Evolutionary conservation across 228 moss, liverwort and hornwort genomes (phyloP), one percentile per base, ranked within the genome.

Genomic region (Sphagnum magellanicum): DNA sequence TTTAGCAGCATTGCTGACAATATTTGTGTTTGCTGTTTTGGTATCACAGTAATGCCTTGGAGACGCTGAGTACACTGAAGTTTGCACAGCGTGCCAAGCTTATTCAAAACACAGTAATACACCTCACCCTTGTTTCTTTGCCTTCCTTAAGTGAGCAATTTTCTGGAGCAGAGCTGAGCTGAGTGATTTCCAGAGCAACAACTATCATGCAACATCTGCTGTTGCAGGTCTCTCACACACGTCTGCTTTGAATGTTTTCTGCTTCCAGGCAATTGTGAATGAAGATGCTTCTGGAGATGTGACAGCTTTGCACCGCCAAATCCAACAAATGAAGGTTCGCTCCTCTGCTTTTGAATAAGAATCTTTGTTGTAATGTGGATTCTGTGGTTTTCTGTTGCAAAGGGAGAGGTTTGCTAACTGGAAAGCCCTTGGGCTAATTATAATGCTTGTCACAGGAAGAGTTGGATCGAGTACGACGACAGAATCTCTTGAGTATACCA

Each of bases 81-180:
- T 86, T 86, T 67, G 86, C 86, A 8, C 86, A 86, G 51, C 79
- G 86, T n/a, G 86, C 86, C 6, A 86, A 86, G 48, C 80, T 81
- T 46, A 86, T 86, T 5, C 86, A 79, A 53, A 86, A 86, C 14
- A 86, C 80, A 65, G 86, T 86, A 70, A 66, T 74, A 62, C 52
- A 10, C 4, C 62, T 62, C 9, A 67, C 15, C 50, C 49, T 51
- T 10, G 13, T 51, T n/a, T 67, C 51, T 13, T 65, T 65, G 3
- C 50, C 50, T 4, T 6, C 2, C 32, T 32, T 32, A 3, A 3
- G 32, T 32, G 32, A 32, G 32, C 32, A 2, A 32, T 32, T 32
- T 32, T 32, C 32, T 3, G 32, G 32, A 32, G 16, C 47, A 49
- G 16, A 4, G 16, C 47, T 64, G 16, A 4, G 13, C 64, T 47